A percentile compares a stretch with the other conserved stretches of the same genome.
phyloP scores from a whole-genome alignment of 495 filamentous ascomycete species.

The Talaromyces wortmannii region DNA sequence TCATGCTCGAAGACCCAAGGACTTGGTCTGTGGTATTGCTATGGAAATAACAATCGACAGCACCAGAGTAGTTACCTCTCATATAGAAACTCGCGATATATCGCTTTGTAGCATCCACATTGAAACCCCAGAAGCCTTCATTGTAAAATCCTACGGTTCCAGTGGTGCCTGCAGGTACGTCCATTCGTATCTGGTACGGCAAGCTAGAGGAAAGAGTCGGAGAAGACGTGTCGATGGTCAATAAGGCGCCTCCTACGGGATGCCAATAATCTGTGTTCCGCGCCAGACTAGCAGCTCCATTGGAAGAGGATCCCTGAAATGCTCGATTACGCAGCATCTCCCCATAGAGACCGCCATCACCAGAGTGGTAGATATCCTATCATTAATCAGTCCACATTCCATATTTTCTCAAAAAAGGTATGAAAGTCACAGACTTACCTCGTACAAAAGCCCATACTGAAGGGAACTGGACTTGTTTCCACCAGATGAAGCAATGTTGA shows the following conservation, averaged over 20 bases:
- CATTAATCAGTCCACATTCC: conserved; percentile 6
- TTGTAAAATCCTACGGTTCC: conserved; percentile 50
- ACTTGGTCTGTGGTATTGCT: conserved; percentile 10
- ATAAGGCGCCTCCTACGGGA: conserved; percentile 39
- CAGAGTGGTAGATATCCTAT: conserved; percentile 67
- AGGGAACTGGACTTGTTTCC: conserved; percentile 47
- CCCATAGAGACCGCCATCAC: conserved; percentile 71
- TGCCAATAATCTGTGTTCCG: conserved; percentile 28
- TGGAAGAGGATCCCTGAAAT: conserved; percentile 49
- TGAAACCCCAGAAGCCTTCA: conserved; percentile 55
- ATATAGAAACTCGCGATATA: conserved; percentile 56
- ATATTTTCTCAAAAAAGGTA: neutral
- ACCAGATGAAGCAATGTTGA: conserved; percentile 34
- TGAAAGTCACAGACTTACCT: conserved; percentile 20
- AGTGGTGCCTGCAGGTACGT: conserved; percentile 19
- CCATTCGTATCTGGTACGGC: conserved; percentile 52
- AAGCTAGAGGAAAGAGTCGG: conserved; percentile 46
- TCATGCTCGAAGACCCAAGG: neutral
- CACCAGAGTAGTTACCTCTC: conserved; percentile 28
- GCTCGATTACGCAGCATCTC: conserved; percentile 68
- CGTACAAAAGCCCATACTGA: conserved; percentile 57
- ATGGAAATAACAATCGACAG: conserved; percentile 1
- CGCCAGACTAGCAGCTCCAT: conserved; percentile 24
- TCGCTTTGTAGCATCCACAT: conserved; percentile 39
- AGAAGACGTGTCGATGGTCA: conserved; percentile 40